These are phyloP conservation scores for Rosa rugosa DNA, from an alignment of 306 rosid genomes.

Conservation along the genomic window DNA sequence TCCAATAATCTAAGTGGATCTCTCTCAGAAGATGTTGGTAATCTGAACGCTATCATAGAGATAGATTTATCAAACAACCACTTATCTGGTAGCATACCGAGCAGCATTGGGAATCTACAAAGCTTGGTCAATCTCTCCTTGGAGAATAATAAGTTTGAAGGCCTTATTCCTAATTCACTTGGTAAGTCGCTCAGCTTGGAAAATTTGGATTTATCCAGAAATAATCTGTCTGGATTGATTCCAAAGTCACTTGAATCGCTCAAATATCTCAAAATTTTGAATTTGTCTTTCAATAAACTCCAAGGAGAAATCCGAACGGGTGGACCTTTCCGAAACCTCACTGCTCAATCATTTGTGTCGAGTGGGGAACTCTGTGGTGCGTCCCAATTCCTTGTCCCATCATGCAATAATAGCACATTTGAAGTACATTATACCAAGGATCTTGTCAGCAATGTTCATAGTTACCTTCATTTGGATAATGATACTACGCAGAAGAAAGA, in stretches of 20 bases:
- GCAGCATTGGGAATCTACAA: background rate
- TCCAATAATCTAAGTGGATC: slow-evolving; percentile 4
- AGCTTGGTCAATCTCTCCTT: background rate
- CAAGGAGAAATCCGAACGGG: slow-evolving; percentile 29
- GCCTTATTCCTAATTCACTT: background rate
- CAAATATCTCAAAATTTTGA: background rate
- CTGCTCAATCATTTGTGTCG: slow-evolving; percentile 23
- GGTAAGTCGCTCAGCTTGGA: background rate
- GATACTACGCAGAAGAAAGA: background rate
- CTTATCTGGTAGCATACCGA: background rate
- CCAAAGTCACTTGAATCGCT: slow-evolving; percentile 21
- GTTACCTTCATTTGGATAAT: background rate
- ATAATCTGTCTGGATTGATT: background rate
- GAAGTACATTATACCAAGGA: background rate
- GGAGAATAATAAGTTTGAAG: background rate
- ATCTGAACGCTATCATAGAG: background rate
- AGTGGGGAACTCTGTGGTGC: slow-evolving; percentile 23
- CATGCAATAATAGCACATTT: slow-evolving; percentile 4
- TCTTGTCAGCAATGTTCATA: background rate
- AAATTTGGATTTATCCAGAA: background rate
- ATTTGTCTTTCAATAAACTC: slow-evolving; percentile 14
- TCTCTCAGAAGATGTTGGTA: background rate
- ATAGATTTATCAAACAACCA: background rate
- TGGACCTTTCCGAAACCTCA: slow-evolving; percentile 14
- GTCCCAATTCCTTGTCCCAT: background rate